Evolutionary conservation across 1,284 basidiomycete genomes (phyloP).

Genomic region (Waitea zeae): DNA sequence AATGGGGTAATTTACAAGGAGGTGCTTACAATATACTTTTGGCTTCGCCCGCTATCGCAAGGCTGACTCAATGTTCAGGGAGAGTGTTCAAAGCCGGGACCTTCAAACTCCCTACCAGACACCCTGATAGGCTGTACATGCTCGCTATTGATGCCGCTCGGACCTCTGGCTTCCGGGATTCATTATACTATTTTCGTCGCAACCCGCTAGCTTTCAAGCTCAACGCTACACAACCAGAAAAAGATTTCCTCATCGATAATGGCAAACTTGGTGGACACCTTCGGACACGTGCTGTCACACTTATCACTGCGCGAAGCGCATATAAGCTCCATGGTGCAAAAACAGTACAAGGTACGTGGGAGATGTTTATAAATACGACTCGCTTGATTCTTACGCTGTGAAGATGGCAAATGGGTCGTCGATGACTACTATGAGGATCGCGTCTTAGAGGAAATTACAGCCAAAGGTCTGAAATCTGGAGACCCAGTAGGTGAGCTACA

Average conservation of each 20-base stretch:
- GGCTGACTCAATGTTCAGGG: constrained; percentile 22
- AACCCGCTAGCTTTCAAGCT: constrained; percentile 85
- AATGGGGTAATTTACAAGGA: constrained; percentile 67
- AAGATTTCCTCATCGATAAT: constrained; percentile 78
- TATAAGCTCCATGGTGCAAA: constrained; percentile 92
- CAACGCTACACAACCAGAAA: constrained; percentile 73
- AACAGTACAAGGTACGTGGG: constrained; percentile 59
- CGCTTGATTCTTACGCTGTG: neutral
- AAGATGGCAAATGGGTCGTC: constrained; percentile 79
- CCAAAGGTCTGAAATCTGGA: constrained; percentile 56
- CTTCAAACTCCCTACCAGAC: constrained; percentile 67
- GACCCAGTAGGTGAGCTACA: constrained; percentile 65
- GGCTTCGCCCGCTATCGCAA: constrained; percentile 3
- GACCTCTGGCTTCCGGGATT: constrained; percentile 90
- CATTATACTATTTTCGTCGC: constrained; percentile 89
- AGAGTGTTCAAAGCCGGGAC: constrained; percentile 81
- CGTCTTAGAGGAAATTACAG: constrained; percentile 50
- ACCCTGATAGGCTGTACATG: constrained; percentile 80
- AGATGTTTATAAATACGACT: neutral
- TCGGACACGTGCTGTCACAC: constrained; percentile 81
- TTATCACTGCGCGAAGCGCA: constrained; percentile 83
- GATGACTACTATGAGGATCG: constrained; percentile 95
- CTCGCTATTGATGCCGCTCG: constrained; percentile 95
- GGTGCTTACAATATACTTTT: constrained; percentile 24
- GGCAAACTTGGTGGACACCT: constrained; percentile 82